Conservation (phyloP, 1,284 basidiomycete genomes). For the Laetiporus sulphureus region DNA sequence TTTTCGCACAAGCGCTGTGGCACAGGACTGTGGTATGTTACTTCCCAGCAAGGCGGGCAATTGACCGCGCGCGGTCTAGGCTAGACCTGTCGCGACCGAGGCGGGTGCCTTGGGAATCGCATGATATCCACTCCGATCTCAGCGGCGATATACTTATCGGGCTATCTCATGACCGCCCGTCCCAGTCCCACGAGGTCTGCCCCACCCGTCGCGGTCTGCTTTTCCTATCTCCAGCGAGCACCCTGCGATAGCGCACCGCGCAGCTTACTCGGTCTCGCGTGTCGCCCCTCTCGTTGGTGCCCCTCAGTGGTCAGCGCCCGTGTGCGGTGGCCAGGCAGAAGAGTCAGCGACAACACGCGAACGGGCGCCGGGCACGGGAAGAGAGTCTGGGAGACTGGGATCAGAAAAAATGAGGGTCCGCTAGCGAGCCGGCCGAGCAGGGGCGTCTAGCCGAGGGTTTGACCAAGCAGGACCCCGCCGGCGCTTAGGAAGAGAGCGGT, state of each 20-base stretch:
- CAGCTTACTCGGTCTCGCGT: not conserved
- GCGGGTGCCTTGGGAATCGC: conserved; percentile 23
- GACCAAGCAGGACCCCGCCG: conserved; percentile 5
- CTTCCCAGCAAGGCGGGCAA: not conserved
- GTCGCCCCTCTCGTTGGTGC: too few species aligned
- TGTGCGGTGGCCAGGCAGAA: too few species aligned
- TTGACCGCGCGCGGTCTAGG: conserved; percentile 2
- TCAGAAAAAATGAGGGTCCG: too few species aligned
- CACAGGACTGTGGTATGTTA: not conserved
- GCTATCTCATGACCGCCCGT: conserved; percentile 19
- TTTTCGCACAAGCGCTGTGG: too few species aligned
- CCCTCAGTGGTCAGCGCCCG: not conserved
- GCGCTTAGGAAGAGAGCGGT: conserved; percentile 4
- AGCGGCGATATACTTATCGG: conserved; percentile 27
- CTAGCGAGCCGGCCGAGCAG: too few species aligned
- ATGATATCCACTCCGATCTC: conserved; percentile 28
- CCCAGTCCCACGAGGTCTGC: conserved; percentile 16
- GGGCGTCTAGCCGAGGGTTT: conserved; percentile 2
- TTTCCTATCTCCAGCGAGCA: conserved; percentile 7
- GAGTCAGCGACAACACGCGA: too few species aligned
- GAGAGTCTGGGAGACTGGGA: too few species aligned
- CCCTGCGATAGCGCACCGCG: too few species aligned
- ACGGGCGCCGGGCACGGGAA: too few species aligned
- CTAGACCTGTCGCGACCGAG: conserved; percentile 14
- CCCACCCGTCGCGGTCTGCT: conserved; percentile 8